These are phyloP conservation scores for Taxillus chinensis DNA, from an alignment of 164 flowering plant genomes.

Conservation along the genomic window DNA sequence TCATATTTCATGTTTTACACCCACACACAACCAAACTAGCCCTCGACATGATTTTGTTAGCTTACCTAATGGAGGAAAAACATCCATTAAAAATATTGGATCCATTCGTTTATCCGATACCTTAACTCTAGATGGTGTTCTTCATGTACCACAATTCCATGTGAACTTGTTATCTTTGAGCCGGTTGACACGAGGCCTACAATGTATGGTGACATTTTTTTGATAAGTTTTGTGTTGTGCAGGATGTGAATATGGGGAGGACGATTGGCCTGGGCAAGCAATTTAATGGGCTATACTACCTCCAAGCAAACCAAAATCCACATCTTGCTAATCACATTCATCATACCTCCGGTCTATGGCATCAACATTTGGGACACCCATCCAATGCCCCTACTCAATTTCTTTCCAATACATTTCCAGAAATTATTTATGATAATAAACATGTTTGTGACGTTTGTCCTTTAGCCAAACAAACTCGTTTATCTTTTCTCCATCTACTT, in stretches of 20 bases:
- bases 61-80: background rate
- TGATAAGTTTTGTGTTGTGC: slow-evolving; percentile 6
- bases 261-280: slow-evolving; percentile 13
- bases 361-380: slow-evolving; percentile 7
- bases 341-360: background rate
- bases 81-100: background rate
- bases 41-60: background rate
- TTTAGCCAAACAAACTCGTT: slow-evolving; percentile 6
- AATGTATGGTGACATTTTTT: background rate
- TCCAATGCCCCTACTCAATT: background rate
- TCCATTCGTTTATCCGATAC: background rate
- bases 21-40: too few relatives aligned
- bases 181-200: background rate
- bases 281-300: slow-evolving; percentile 8
- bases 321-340: background rate
- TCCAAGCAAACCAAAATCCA: background rate
- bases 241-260: slow-evolving; percentile 6
- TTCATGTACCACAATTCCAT: background rate
- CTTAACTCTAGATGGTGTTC: background rate
- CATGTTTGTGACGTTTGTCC: slow-evolving; percentile 7
- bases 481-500: background rate
- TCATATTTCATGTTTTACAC: background rate
- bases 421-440: background rate
- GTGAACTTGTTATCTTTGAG: slow-evolving; percentile 3
- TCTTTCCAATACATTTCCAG: background rate